Conservation (phyloP, 2,329 filamentous ascomycete genomes). For the Lojkania enalia region DNA sequence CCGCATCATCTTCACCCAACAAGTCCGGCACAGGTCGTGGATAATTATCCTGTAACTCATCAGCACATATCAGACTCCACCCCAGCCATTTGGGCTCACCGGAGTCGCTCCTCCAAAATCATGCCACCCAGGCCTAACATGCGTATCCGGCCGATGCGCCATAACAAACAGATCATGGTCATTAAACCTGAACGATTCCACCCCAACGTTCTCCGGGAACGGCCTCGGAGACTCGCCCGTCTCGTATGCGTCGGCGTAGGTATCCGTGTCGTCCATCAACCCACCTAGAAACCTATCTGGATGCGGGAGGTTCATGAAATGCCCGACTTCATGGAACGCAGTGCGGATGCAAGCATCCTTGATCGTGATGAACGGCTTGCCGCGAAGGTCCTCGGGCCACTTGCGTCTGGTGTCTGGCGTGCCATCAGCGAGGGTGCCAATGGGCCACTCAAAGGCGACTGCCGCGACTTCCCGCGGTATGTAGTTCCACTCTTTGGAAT, state of each 20-base stretch:
- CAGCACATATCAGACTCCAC: not conserved
- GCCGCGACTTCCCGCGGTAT: conserved; percentile 11
- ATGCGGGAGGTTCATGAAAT: conserved; percentile 12
- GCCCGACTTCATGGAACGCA: conserved; percentile 14
- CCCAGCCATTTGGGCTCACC: conserved; percentile 4
- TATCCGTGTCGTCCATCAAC: conserved; percentile 13
- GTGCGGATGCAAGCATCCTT: conserved; percentile 11
- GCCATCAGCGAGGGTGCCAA: conserved; percentile 11
- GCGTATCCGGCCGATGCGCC: conserved; percentile 14
- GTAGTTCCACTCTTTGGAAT: conserved; percentile 1
- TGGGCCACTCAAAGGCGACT: conserved; percentile 11
- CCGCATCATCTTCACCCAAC: too few relatives aligned
- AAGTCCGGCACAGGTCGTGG: not conserved
- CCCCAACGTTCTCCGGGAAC: conserved; percentile 13
- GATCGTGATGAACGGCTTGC: conserved; percentile 9
- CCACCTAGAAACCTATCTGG: conserved; percentile 7
- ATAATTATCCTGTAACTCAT: not conserved
- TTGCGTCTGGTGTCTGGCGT: conserved; percentile 2
- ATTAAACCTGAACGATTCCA: conserved; percentile 4
- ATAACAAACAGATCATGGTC: conserved; percentile 7
- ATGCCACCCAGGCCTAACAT: conserved; percentile 11
- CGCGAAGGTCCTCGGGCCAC: conserved; percentile 2
- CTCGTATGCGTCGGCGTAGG: conserved; percentile 5
- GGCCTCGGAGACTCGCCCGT: conserved; percentile 1
- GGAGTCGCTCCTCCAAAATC: conserved; percentile 8